phyloP scores from a whole-genome alignment of 371 early-diverging fungal genomes.

The Nosema muscidifuracis region DNA sequence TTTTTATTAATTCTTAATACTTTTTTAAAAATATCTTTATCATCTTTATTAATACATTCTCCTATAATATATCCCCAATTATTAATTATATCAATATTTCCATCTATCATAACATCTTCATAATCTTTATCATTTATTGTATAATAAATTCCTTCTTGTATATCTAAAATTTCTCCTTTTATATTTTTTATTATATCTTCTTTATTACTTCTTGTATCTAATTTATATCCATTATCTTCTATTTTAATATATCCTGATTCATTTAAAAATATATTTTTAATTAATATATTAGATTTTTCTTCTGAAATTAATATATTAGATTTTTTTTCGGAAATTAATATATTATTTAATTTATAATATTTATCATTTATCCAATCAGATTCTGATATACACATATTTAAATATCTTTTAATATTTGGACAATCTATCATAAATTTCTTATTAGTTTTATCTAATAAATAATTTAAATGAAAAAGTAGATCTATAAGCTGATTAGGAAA shows the following conservation, averaged over 20 bases:
- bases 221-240: background rate
- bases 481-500: background rate
- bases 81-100: background rate
- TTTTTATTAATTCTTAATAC: background rate
- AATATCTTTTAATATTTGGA: background rate
- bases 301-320: too few relatives aligned
- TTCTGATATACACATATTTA: background rate
- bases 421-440: too few relatives aligned
- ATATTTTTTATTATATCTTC: constrained; percentile 1
- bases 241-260: too few relatives aligned
- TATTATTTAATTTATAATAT: background rate
- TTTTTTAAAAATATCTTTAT: background rate
- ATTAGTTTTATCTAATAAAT: background rate
- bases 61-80: background rate
- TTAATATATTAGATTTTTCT: too few relatives aligned
- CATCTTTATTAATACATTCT: background rate
- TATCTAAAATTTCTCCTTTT: background rate
- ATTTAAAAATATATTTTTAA: too few relatives aligned
- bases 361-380: constrained; percentile 1
- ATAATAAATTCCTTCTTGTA: background rate
- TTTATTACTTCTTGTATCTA: background rate
- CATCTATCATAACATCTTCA: background rate
- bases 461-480: background rate
- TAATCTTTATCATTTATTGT: background rate
- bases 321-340: too few relatives aligned